phyloP scores from a whole-genome alignment of 306 rosid species.

The Cucumis melo region DNA sequence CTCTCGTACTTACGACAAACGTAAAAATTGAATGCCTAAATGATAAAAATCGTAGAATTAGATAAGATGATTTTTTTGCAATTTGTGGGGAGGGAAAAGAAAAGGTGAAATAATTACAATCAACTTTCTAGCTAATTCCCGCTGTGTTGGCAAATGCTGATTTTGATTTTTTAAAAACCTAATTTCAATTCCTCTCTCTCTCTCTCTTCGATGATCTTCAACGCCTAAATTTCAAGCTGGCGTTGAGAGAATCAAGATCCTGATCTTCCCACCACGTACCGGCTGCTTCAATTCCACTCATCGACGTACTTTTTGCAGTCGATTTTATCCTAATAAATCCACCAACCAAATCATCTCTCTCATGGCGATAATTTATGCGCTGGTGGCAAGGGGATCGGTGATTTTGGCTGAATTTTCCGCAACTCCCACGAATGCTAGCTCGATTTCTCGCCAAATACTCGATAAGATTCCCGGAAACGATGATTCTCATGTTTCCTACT shows the following conservation, averaged over 20 bases:
- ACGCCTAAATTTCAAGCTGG: neutral
- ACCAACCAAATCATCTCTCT: neutral
- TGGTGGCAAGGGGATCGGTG: conserved; percentile 91
- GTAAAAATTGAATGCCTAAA: too few relatives aligned
- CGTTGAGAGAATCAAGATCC: neutral
- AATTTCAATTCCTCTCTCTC: neutral
- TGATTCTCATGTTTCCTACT: conserved; percentile 76
- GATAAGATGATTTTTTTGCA: too few relatives aligned
- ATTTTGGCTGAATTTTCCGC: conserved; percentile 68
- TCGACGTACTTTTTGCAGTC: neutral
- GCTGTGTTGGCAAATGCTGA: neutral
- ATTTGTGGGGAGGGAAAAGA: too few relatives aligned
- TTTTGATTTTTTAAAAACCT: neutral
- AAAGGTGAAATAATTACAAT: neutral
- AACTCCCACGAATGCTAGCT: conserved; percentile 74
- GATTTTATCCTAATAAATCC: neutral
- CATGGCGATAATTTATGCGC: conserved; percentile 77
- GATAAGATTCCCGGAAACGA: conserved; percentile 72
- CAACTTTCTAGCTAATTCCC: neutral
- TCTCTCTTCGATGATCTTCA: neutral
- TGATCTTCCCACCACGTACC: neutral
- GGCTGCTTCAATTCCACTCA: neutral
- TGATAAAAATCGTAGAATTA: too few relatives aligned
- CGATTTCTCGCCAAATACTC: conserved; percentile 63
- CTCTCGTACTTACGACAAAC: too few relatives aligned